phyloP scores from a whole-genome alignment of 495 filamentous ascomycete genomes.

The Talaromyces nanjingensis region DNA sequence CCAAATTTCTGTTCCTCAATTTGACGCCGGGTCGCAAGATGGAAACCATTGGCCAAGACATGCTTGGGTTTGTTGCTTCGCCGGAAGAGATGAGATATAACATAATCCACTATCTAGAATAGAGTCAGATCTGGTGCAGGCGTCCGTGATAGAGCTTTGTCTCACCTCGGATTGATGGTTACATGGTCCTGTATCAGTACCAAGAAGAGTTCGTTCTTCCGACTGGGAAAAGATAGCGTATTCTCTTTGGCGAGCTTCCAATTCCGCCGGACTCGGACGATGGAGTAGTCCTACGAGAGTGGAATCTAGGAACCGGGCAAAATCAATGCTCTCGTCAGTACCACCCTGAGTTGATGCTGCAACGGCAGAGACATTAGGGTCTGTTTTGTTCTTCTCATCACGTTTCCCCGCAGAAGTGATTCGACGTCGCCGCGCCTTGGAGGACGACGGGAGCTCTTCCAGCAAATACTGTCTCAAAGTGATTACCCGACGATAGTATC shows the following conservation, averaged over 20 bases:
- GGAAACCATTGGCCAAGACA: conserved; percentile 73
- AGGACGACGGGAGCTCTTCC: conserved; percentile 41
- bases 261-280: conserved; percentile 20
- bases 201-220: conserved; percentile 25
- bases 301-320: conserved; percentile 57
- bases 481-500: conserved; percentile 63
- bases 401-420: conserved; percentile 28
- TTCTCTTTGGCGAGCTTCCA: conserved; percentile 43
- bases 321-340: conserved; percentile 14
- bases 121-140: conserved; percentile 15
- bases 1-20: conserved; percentile 20
- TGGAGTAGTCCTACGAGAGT: conserved; percentile 55
- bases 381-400: neutral
- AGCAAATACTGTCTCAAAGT: conserved; percentile 69
- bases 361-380: neutral
- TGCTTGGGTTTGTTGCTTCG: conserved; percentile 56
- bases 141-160: neutral
- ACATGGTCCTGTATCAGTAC: conserved; percentile 30
- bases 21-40: conserved; percentile 24
- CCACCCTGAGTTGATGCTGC: neutral
- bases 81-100: conserved; percentile 68
- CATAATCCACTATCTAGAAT: conserved; percentile 74
- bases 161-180: conserved; percentile 55
- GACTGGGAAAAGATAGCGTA: conserved; percentile 65
- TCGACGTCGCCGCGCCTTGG: conserved; percentile 44